Evolutionary conservation across 805 yeast genomes (phyloP).

Genomic region (Wickerhamia fluorescens): DNA sequence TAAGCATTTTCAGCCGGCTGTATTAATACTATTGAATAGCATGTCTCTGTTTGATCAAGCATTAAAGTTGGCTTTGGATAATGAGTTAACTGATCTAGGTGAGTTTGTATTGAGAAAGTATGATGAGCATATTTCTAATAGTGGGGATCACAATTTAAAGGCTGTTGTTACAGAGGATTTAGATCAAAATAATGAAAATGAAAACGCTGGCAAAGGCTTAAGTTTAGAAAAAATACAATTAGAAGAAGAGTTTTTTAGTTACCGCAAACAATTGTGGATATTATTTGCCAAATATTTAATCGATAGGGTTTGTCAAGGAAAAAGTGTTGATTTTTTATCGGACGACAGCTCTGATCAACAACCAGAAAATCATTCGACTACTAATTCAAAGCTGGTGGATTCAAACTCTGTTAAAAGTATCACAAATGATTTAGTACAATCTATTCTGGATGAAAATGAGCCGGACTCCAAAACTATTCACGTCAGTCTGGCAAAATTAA

Average conservation of each 20-base stretch:
- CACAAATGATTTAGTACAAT: constrained; percentile 6
- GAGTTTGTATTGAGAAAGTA: constrained; percentile 28
- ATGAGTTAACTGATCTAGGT: constrained; percentile 51
- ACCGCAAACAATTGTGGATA: constrained; percentile 70
- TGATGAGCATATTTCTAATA: constrained; percentile 15
- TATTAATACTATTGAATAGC: constrained; percentile 58
- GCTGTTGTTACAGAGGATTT: constrained; percentile 2
- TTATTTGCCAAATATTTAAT: constrained; percentile 50
- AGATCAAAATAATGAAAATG: constrained; percentile 34
- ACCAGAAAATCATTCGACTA: constrained; percentile 1
- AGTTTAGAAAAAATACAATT: constrained; percentile 23
- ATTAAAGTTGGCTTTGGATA: constrained; percentile 59
- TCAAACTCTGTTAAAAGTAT: constrained; percentile 9
- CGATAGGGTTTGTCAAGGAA: constrained; percentile 17
- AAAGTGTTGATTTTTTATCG: constrained; percentile 3
- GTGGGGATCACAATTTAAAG: constrained; percentile 4
- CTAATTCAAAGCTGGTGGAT: too few relatives aligned
- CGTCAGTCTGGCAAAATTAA: constrained; percentile 13
- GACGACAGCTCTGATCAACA: constrained; percentile 2
- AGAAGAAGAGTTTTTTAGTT: constrained; percentile 27
- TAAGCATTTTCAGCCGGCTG: constrained; percentile 56
- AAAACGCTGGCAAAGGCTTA: too few relatives aligned
- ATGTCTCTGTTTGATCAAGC: constrained; percentile 76
- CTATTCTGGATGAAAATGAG: constrained; percentile 3
- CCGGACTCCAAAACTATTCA: background rate